These are phyloP conservation scores for Ceratocystis albifundus DNA, from an alignment of 2,329 filamentous ascomycete genomes.

Conservation along the genomic window DNA sequence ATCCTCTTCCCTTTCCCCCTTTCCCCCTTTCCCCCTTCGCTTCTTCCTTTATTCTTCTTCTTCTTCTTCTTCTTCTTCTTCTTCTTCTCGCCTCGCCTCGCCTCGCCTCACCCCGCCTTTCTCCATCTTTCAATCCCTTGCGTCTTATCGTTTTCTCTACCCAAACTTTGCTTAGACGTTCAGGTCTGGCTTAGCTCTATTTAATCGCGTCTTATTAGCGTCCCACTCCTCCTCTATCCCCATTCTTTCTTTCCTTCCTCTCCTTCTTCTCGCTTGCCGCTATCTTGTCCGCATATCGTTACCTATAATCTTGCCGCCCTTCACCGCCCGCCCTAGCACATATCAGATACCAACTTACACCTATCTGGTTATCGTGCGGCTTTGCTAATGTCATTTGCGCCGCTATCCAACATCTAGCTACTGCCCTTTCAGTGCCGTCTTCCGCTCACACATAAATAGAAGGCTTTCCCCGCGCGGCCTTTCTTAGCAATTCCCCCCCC, in stretches of 20 bases:
- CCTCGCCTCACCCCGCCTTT: neutral
- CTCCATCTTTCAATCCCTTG: neutral
- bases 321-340: constrained; percentile 13
- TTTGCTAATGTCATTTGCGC: constrained; percentile 9
- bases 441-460: neutral
- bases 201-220: neutral
- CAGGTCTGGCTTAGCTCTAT: neutral
- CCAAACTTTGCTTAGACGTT: neutral
- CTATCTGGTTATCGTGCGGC: constrained; percentile 3
- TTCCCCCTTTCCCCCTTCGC: too few relatives aligned
- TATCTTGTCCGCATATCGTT: constrained; percentile 5
- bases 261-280: neutral
- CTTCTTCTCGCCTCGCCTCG: neutral
- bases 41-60: too few relatives aligned
- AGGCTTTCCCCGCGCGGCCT: neutral
- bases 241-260: neutral
- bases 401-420: neutral
- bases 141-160: constrained; percentile 2
- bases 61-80: neutral
- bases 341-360: constrained; percentile 11
- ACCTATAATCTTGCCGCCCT: constrained; percentile 1
- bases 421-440: neutral
- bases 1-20: neutral
- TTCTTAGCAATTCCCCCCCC: neutral
- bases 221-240: constrained; percentile 1